These are phyloP conservation scores for Keqinozyma sinolaborantium DNA, from an alignment of 1,139 yeast genomes.

Conservation along the genomic window DNA sequence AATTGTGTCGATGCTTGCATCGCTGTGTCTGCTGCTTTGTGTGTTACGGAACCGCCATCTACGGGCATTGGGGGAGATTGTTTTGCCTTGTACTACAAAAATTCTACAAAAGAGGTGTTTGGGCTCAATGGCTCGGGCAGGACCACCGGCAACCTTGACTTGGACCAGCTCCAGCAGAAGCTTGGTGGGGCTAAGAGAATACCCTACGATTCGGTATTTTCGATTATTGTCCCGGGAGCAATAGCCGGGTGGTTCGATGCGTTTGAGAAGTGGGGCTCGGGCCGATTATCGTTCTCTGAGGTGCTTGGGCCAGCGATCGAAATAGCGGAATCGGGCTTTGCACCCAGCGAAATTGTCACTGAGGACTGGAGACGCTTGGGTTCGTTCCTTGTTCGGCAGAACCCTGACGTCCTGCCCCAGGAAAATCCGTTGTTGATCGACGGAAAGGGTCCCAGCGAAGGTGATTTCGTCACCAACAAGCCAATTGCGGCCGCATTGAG, in stretches of 20 bases:
- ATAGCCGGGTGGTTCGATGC: constrained; percentile 39
- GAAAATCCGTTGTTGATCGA: constrained; percentile 28
- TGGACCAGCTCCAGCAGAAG: constrained; percentile 46
- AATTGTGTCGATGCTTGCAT: constrained; percentile 81
- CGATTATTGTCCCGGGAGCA: constrained; percentile 16
- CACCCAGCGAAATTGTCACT: constrained; percentile 59
- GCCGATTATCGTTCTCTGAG: constrained; percentile 56
- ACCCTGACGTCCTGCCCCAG: constrained; percentile 22
- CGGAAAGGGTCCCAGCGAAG: constrained; percentile 49
- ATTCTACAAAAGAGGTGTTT: constrained; percentile 44
- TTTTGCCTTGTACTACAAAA: constrained; percentile 61
- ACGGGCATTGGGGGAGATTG: constrained; percentile 88
- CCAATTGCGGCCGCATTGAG: constrained; percentile 53
- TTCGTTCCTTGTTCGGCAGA: constrained; percentile 34
- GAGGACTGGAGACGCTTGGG: constrained; percentile 45
- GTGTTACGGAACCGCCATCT: constrained; percentile 71
- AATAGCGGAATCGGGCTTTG: constrained; percentile 65
- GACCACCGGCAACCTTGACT: constrained; percentile 49
- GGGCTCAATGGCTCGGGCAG: constrained; percentile 82
- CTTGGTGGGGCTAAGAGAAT: constrained; percentile 41
- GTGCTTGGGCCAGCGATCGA: constrained; percentile 68
- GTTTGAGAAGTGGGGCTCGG: constrained; percentile 68
- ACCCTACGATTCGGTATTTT: constrained; percentile 47
- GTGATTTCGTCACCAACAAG: constrained; percentile 55
- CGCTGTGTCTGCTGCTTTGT: constrained; percentile 73